These are phyloP conservation scores for Parastagonospora avenae DNA, from an alignment of 2,329 filamentous ascomycete genomes.

Conservation along the genomic window DNA sequence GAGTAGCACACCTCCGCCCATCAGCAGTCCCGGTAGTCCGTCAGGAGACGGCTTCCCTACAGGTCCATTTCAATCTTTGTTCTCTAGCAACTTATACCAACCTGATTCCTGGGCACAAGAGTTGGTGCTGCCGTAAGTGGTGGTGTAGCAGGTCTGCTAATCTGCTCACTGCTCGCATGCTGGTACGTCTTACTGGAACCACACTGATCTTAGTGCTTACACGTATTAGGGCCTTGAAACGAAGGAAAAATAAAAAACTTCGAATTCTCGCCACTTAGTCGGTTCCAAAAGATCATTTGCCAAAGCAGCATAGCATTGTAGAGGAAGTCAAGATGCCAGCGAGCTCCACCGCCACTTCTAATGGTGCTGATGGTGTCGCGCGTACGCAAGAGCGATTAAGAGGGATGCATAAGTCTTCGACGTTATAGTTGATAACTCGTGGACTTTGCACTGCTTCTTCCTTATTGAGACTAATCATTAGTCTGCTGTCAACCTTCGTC, in stretches of 20 bases:
- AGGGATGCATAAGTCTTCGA: neutral
- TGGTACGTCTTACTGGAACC: neutral
- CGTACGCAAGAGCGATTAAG: neutral
- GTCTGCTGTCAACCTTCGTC: too few species aligned
- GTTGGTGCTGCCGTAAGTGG: neutral
- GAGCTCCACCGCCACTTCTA: neutral
- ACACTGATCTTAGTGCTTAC: neutral
- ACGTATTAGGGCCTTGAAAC: neutral
- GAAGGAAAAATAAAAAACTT: neutral
- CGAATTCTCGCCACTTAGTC: neutral
- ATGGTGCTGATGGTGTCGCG: neutral
- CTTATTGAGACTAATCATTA: too few species aligned
- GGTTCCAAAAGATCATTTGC: neutral
- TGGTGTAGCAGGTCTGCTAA: neutral
- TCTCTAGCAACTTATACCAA: neutral
- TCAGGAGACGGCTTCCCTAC: neutral
- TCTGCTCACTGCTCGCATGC: neutral
- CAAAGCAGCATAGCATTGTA: neutral
- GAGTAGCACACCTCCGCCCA: too few species aligned
- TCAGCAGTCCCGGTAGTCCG: too few species aligned
- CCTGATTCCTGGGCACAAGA: neutral
- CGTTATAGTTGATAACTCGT: too few species aligned
- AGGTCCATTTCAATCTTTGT: neutral
- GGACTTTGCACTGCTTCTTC: too few species aligned
- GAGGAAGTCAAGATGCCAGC: neutral